phyloP scores from a whole-genome alignment of 202 grass and related monocot species.

The Digitaria exilis region DNA sequence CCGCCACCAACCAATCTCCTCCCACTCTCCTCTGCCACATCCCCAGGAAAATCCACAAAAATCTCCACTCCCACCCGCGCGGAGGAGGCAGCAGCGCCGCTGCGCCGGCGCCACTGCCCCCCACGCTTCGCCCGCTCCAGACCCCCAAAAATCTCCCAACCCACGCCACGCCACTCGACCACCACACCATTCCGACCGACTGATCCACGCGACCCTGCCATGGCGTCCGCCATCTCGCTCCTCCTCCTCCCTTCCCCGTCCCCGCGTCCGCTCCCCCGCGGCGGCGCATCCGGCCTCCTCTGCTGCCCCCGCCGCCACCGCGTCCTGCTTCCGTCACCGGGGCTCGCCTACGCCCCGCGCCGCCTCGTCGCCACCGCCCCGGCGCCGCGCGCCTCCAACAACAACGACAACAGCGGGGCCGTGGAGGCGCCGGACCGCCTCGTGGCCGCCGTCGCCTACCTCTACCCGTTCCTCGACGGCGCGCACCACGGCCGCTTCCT shows the following conservation, averaged over 20 bases:
- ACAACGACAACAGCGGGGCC: conserved; percentile 53
- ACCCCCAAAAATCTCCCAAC: conserved; percentile 8
- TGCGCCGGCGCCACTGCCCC: background rate
- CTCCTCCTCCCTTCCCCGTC: conserved; percentile 40
- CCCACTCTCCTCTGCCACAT: conserved; percentile 18
- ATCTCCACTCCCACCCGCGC: conserved; percentile 34
- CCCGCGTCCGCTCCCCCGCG: conserved; percentile 17
- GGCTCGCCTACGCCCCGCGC: background rate
- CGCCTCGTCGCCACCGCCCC: background rate
- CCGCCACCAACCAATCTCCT: conserved; percentile 36
- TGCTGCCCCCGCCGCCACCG: background rate
- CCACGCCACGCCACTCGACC: too few species aligned
- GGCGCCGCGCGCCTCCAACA: conserved; percentile 34
- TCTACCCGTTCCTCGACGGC: conserved; percentile 97
- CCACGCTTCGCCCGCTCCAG: background rate
- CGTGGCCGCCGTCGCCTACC: conserved; percentile 76
- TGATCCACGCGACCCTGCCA: background rate
- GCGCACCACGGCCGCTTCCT: conserved; percentile 77
- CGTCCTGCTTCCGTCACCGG: background rate
- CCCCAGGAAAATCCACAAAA: conserved; percentile 43
- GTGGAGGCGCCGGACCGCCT: conserved; percentile 75
- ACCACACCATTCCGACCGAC: background rate
- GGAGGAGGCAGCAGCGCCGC: conserved; percentile 32
- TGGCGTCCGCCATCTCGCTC: conserved; percentile 49
- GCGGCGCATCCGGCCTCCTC: conserved; percentile 34